These are phyloP conservation scores for Ballota nigra DNA, from an alignment of 257 asterid species.

Conservation along the genomic window DNA sequence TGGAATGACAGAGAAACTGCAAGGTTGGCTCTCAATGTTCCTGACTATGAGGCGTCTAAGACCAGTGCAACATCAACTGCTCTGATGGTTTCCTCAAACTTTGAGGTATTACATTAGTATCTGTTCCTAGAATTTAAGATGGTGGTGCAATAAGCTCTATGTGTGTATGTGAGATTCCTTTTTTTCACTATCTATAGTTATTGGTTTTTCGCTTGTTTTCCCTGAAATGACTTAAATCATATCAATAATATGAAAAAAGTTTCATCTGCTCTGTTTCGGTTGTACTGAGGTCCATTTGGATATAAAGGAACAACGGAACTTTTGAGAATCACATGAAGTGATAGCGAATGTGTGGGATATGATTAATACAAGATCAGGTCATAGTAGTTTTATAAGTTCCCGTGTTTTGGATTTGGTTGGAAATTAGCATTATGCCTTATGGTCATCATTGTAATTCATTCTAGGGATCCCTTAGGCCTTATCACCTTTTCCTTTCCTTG, in stretches of 20 bases:
- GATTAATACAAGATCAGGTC: neutral
- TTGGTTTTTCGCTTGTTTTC: neutral
- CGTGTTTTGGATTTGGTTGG: neutral
- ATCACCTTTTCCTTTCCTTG: neutral
- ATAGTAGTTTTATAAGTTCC: neutral
- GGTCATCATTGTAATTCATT: neutral
- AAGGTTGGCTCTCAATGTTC: conserved; percentile 50
- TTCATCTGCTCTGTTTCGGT: conserved; percentile 12
- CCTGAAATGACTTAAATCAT: neutral
- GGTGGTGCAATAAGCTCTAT: conserved; percentile 2
- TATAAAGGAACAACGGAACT: neutral
- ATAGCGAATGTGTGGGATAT: neutral
- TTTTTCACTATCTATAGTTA: neutral
- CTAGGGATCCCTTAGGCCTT: neutral
- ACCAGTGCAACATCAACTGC: conserved; percentile 45
- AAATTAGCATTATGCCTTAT: neutral
- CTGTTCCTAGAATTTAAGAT: neutral
- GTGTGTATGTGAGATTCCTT: neutral
- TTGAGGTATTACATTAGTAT: conserved; percentile 65
- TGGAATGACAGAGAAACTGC: conserved; percentile 65
- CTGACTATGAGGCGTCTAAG: conserved; percentile 70
- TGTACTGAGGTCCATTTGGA: neutral
- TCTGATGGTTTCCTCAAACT: conserved; percentile 87
- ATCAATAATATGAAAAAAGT: conserved; percentile 13
- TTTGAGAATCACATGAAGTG: neutral